These are phyloP conservation scores for Wickerhamiella shivajii DNA, from an alignment of 805 yeast species.

Conservation along the genomic window DNA sequence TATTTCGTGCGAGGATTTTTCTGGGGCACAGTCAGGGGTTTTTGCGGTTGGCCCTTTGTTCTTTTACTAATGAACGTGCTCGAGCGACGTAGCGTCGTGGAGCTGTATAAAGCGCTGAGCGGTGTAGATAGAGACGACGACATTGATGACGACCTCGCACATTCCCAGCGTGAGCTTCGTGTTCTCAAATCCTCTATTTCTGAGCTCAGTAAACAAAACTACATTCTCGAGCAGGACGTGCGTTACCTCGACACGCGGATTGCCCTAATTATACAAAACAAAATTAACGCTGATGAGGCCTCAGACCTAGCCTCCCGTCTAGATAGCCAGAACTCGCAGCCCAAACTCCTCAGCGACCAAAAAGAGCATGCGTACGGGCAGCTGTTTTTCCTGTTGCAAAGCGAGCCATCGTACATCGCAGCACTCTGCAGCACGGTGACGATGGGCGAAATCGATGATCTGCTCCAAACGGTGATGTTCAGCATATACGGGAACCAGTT, in stretches of 20 bases:
- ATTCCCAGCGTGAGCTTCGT: slow-evolving; percentile 22
- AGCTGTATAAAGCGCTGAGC: slow-evolving; percentile 24
- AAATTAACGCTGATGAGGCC: slow-evolving; percentile 26
- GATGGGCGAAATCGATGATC: slow-evolving; percentile 26
- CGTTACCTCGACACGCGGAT: slow-evolving; percentile 27
- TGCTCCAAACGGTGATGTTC: slow-evolving; percentile 29
- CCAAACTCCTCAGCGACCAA: slow-evolving; percentile 10
- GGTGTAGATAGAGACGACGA: slow-evolving; percentile 25
- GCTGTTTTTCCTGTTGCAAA: slow-evolving; percentile 26
- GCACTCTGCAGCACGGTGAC: slow-evolving; percentile 22
- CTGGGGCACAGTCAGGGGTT: no score
- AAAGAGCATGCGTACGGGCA: slow-evolving; percentile 23
- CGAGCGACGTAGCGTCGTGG: slow-evolving; percentile 25
- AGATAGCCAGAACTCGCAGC: slow-evolving; percentile 11
- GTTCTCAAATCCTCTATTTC: slow-evolving; percentile 24
- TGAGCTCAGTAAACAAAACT: slow-evolving; percentile 25
- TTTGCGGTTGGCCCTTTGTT: no score
- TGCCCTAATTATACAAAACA: slow-evolving; percentile 27
- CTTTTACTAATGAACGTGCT: slow-evolving; percentile 11
- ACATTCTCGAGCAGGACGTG: slow-evolving; percentile 27
- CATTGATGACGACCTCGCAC: slow-evolving; percentile 24
- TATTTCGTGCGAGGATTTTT: no score
- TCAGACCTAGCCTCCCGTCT: slow-evolving; percentile 24
- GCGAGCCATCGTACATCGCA: slow-evolving; percentile 27
- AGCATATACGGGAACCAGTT: slow-evolving; percentile 30